A percentile compares a stretch with the other conserved stretches of the same genome.
Conservation (phyloP, 306 rosid genomes). For the Gastrolobium villosum region DNA sequence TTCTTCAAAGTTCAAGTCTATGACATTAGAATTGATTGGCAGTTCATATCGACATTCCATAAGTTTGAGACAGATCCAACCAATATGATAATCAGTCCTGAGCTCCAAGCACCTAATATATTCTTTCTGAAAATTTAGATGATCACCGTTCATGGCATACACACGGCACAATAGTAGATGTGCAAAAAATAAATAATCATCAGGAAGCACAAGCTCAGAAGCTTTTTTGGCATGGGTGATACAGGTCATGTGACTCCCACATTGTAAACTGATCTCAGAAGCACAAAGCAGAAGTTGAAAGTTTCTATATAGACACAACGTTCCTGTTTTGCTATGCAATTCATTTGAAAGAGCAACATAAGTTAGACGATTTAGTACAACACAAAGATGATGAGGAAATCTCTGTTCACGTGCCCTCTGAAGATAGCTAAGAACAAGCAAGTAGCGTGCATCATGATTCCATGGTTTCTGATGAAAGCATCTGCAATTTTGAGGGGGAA, state of each 20-base stretch:
- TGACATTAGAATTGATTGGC: conserved; percentile 54
- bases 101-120: conserved; percentile 75
- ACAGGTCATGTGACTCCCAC: conserved; percentile 65
- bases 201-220: conserved; percentile 71
- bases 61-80: conserved; percentile 89
- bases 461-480: conserved; percentile 88
- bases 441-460: conserved; percentile 75
- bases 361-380: conserved; percentile 70
- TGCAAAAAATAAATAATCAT: conserved; percentile 71
- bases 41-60: conserved; percentile 64
- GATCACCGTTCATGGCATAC: conserved; percentile 71
- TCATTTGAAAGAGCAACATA: conserved; percentile 69
- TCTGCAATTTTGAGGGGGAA: conserved; percentile 59
- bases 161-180: conserved; percentile 85
- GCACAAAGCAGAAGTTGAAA: conserved; percentile 92
- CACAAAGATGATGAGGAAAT: conserved; percentile 79
- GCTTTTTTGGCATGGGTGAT: conserved; percentile 76
- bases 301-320: conserved; percentile 61
- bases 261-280: conserved; percentile 86
- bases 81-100: conserved; percentile 73
- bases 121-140: conserved; percentile 64
- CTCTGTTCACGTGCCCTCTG: conserved; percentile 95
- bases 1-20: conserved; percentile 65
- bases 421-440: conserved; percentile 81
- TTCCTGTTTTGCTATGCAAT: conserved; percentile 53